phyloP scores from a whole-genome alignment of 805 yeast species.

The Ogataea degrootiae region DNA sequence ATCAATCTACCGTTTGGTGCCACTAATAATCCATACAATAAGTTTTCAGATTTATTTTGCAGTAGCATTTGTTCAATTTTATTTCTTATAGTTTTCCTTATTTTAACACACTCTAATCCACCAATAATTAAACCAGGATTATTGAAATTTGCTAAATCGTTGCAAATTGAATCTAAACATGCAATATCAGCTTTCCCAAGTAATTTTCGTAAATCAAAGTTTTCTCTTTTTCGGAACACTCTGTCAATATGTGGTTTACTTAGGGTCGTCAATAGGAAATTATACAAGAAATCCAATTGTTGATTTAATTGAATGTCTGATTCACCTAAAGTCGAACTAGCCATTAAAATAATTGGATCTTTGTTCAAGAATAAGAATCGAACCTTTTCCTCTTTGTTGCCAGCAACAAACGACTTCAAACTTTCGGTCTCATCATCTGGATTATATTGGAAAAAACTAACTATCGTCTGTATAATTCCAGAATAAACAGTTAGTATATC shows the following conservation, averaged over 20 bases:
- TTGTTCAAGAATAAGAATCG: constrained; percentile 56
- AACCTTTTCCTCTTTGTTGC: constrained; percentile 30
- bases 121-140: constrained; percentile 61
- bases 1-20: constrained; percentile 61
- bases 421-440: constrained; percentile 28
- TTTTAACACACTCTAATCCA: constrained; percentile 57
- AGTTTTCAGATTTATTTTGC: constrained; percentile 42
- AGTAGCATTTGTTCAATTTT: constrained; percentile 54
- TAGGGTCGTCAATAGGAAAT: constrained; percentile 74
- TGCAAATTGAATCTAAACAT: constrained; percentile 62
- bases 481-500: constrained; percentile 62
- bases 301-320: constrained; percentile 44
- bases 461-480: constrained; percentile 77
- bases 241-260: constrained; percentile 74
- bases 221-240: constrained; percentile 65
- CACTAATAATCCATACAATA: constrained; percentile 73
- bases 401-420: constrained; percentile 50
- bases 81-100: constrained; percentile 53
- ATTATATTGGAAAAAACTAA: constrained; percentile 58
- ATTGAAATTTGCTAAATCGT: constrained; percentile 42
- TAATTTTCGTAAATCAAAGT: constrained; percentile 74
- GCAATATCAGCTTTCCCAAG: constrained; percentile 71
- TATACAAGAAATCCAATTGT: constrained; percentile 70
- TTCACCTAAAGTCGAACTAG: constrained; percentile 57
- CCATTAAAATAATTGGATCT: constrained; percentile 69